These are phyloP conservation scores for Gastrolobium bilobum DNA, from an alignment of 306 rosid species.

Conservation along the genomic window DNA sequence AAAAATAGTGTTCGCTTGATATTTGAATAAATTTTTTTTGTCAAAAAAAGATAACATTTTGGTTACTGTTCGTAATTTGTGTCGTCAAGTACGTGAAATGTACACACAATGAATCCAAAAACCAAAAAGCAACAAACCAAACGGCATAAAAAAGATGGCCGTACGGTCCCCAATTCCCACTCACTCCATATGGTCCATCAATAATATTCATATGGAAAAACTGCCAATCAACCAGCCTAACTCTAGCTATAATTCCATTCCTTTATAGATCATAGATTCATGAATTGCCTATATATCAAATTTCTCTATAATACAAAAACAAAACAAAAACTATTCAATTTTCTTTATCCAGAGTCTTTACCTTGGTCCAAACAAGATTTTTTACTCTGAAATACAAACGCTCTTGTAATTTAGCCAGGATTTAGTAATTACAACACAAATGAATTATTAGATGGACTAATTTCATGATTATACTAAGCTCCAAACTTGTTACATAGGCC, in stretches of 20 bases:
- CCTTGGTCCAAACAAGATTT: not conserved
- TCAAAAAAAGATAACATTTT: too few relatives aligned
- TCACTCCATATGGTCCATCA: conserved; percentile 32
- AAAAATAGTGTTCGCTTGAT: too few relatives aligned
- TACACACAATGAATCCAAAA: conserved; percentile 41
- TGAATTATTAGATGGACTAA: not conserved
- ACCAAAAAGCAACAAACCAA: conserved; percentile 30
- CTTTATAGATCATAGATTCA: conserved; percentile 12
- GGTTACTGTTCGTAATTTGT: too few relatives aligned
- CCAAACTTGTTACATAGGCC: not conserved
- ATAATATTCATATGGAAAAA: conserved; percentile 10
- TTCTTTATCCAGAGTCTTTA: not conserved
- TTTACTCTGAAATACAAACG: conserved; percentile 17
- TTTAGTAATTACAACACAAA: not conserved
- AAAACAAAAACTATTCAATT: too few relatives aligned
- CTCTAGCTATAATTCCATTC: not conserved
- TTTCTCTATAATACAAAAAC: not conserved
- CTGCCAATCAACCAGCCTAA: not conserved
- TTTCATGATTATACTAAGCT: not conserved
- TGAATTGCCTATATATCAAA: not conserved
- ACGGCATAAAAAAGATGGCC: conserved; percentile 1
- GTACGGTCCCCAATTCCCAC: conserved; percentile 43
- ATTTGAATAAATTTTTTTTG: too few relatives aligned
- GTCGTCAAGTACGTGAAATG: conserved; percentile 50
- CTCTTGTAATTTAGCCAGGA: not conserved